These are phyloP conservation scores for Sugiyamaella novakii DNA, from an alignment of 1,139 yeast genomes.

Conservation along the genomic window DNA sequence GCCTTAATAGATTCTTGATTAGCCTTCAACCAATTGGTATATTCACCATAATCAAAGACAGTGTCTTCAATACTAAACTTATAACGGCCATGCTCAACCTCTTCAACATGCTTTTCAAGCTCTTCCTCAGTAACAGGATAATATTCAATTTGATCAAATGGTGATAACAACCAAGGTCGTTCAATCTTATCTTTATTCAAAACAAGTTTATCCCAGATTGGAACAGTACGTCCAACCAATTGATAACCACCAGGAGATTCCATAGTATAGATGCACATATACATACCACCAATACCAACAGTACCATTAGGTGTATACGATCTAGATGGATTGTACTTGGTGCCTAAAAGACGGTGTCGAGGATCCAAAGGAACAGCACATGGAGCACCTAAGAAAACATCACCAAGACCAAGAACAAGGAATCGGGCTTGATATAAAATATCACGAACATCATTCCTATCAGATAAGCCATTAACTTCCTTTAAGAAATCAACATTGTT, in stretches of 20 bases:
- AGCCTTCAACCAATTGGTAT: constrained; percentile 74
- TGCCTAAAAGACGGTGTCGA: constrained; percentile 86
- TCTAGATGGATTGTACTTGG: constrained; percentile 95
- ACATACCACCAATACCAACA: constrained; percentile 97
- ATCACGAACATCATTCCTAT: constrained; percentile 73
- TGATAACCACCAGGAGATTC: constrained; percentile 99
- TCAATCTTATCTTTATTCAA: constrained; percentile 58
- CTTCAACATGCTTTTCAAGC: constrained; percentile 68
- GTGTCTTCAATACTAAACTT: constrained; percentile 72
- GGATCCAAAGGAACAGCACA: constrained; percentile 99
- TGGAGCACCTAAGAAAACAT: constrained; percentile 96
- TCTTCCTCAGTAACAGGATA: constrained; percentile 88
- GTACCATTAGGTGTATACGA: constrained; percentile 95
- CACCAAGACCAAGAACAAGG: constrained; percentile 93
- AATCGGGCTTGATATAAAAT: constrained; percentile 87
- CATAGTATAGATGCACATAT: constrained; percentile 98
- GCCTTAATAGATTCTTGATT: constrained; percentile 71
- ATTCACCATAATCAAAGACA: constrained; percentile 79
- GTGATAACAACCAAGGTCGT: constrained; percentile 85
- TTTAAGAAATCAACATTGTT: constrained; percentile 96
- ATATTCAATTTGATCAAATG: constrained; percentile 93
- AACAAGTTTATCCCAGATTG: constrained; percentile 94
- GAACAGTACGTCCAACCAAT: constrained; percentile 92
- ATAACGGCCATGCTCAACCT: constrained; percentile 80
- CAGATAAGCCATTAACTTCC: constrained; percentile 70